Evolutionary conservation across 1,139 yeast genomes (phyloP).

Genomic region (Taphrina confusa): DNA sequence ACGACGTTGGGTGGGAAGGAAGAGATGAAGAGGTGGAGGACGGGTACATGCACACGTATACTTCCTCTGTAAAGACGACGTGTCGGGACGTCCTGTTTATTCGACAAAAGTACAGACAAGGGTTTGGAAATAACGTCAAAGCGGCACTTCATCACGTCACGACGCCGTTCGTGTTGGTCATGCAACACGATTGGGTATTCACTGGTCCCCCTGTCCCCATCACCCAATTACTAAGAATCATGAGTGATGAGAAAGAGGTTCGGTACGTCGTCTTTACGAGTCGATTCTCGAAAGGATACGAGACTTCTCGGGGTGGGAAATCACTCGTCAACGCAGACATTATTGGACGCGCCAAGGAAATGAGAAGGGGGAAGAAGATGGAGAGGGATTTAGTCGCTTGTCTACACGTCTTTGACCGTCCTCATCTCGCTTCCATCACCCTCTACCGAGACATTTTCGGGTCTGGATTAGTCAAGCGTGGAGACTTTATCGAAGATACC

Average conservation of each 20-base stretch:
- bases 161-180: slow-evolving; percentile 20
- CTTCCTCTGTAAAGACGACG: not conserved
- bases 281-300: slow-evolving; percentile 9
- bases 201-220: not conserved
- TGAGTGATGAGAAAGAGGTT: slow-evolving; percentile 1
- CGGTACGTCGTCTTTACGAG: slow-evolving; percentile 16
- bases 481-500: slow-evolving; percentile 29
- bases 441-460: slow-evolving; percentile 1
- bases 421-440: slow-evolving; percentile 15
- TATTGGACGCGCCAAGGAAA: not conserved
- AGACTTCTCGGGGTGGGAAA: not conserved
- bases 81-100: not conserved
- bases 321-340: not conserved
- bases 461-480: not conserved
- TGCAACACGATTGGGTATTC: slow-evolving; percentile 34
- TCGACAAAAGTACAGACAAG: slow-evolving; percentile 5
- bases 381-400: not conserved
- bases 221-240: not conserved
- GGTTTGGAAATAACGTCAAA: slow-evolving; percentile 18
- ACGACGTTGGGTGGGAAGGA: too few species aligned
- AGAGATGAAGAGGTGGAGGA: not conserved
- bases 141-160: not conserved
- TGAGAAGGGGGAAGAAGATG: not conserved
- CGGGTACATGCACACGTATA: not conserved
- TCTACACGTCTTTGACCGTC: slow-evolving; percentile 25